Conservation (phyloP, 2,329 filamentous ascomycete genomes). For the Didymella pinodella region DNA sequence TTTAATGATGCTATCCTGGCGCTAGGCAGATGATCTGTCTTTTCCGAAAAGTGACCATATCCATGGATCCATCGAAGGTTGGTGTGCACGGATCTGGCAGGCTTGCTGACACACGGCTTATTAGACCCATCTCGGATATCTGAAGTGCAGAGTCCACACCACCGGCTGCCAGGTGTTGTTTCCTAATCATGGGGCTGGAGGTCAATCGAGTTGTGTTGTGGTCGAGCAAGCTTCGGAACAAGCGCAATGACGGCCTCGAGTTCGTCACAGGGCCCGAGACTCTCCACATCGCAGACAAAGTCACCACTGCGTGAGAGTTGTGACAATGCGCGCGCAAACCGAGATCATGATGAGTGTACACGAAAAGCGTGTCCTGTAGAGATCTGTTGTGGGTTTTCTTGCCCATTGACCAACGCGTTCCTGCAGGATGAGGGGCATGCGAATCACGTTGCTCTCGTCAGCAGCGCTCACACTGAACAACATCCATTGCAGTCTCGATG, state of each 20-base stretch:
- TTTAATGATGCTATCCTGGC: background rate
- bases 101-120: too few species aligned
- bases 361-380: too few species aligned
- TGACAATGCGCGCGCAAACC: background rate
- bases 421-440: background rate
- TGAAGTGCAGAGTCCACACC: too few species aligned
- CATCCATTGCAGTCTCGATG: background rate
- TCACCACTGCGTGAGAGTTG: too few species aligned
- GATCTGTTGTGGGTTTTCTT: background rate
- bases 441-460: background rate
- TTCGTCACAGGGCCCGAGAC: background rate
- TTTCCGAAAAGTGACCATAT: too few species aligned
- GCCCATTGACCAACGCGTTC: background rate
- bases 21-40: too few species aligned
- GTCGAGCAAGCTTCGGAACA: background rate
- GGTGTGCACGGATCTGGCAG: background rate
- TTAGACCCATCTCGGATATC: background rate
- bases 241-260: background rate
- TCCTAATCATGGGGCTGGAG: background rate
- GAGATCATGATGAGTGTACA: too few species aligned
- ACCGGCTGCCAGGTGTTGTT: too few species aligned
- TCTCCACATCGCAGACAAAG: background rate
- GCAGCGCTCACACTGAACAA: background rate
- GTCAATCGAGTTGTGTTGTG: background rate
- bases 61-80: background rate